Evolutionary conservation across 75 land plant genomes (phyloP), one percentile per base, ranked within the genome.

Genomic region (Gnetum montanum): DNA sequence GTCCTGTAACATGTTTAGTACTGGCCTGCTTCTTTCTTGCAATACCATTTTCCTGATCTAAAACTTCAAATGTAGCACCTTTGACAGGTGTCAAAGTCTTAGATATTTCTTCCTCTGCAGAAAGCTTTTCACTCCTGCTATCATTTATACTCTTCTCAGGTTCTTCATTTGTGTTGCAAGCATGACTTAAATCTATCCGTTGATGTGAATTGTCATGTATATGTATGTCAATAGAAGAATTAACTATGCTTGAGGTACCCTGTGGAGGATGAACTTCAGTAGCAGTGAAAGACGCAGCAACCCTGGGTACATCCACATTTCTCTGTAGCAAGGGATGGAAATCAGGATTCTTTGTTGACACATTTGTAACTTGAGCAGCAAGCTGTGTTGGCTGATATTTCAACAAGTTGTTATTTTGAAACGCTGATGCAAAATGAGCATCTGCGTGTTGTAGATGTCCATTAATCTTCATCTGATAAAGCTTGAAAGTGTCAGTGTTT

Each of bases 391-490:
- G 13, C 29, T 34, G 55, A 31, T 53, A 8, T 31, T 53, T 53
- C 36, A 34, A 3, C 11, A 20, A 41, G 25, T 60, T 72, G 59
- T 41, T 24, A 41, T 63, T 61, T 69, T 69, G 75, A 58, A 75
- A 43, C n/a, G n/a, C n/a, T n/a, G n/a, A n/a, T n/a, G n/a, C n/a
- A n/a, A n/a, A n/a, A 69, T 72, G 83, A 52, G 75, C 75, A 24
- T 79, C 86, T 50, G 72, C 34, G 43, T 62, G 40, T 11, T 13
- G 31, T 22, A 31, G 58, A 49, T 66, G 62, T 35, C 38, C 22
- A 49, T 45, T 27, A 8, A 66, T 76, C 47, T 65, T 30, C 8
- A 62, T 62, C 28, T 52, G 62, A 62, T 78, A 75, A 20, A 60
- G 65, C 30, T 49, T 13, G 43, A 8, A 43, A 25, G 53, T 76